Conservation (phyloP, 2,329 filamentous ascomycete genomes). For the Curvularia lunata region DNA sequence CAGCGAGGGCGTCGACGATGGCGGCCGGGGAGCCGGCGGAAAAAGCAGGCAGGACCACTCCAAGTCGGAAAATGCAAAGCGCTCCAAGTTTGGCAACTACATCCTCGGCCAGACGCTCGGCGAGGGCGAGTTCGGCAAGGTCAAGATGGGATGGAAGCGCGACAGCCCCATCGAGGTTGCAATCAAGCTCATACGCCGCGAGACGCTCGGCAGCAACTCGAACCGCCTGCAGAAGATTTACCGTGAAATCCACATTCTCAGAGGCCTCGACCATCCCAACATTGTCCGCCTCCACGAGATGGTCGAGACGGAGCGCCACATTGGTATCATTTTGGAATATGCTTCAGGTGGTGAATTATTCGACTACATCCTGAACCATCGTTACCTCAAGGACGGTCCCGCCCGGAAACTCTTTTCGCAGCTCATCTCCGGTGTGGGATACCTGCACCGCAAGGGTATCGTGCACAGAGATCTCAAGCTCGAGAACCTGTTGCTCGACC, state of each 20-base stretch:
- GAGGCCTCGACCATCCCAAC: constrained; percentile 89
- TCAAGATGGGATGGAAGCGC: constrained; percentile 97
- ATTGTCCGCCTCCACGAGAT: constrained; percentile 98
- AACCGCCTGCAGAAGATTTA: constrained; percentile 94
- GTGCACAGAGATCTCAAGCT: constrained; percentile 96
- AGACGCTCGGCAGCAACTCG: constrained; percentile 86
- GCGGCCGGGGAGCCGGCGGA: constrained; percentile 51
- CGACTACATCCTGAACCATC: constrained; percentile 96
- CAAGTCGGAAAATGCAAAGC: constrained; percentile 64
- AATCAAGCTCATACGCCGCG: constrained; percentile 95
- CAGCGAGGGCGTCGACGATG: constrained; percentile 59
- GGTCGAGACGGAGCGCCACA: constrained; percentile 96
- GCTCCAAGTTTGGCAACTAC: constrained; percentile 92
- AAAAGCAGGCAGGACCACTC: constrained; percentile 66
- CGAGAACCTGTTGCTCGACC: constrained; percentile 92
- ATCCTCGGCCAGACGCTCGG: constrained; percentile 94
- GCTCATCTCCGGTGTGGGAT: constrained; percentile 93
- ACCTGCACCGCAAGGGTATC: constrained; percentile 97
- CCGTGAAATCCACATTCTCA: constrained; percentile 91
- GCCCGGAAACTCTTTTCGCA: constrained; percentile 93
- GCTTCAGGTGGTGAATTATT: constrained; percentile 97
- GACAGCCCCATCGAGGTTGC: constrained; percentile 92
- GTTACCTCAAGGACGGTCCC: constrained; percentile 92
- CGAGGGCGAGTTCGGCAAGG: constrained; percentile 98
- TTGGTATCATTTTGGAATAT: constrained; percentile 98